Percentiles rank a stretch among this genome's conserved stretches.
Conservation (phyloP, 176 grass and related monocot species). For the Rhynchospora tenuis region DNA sequence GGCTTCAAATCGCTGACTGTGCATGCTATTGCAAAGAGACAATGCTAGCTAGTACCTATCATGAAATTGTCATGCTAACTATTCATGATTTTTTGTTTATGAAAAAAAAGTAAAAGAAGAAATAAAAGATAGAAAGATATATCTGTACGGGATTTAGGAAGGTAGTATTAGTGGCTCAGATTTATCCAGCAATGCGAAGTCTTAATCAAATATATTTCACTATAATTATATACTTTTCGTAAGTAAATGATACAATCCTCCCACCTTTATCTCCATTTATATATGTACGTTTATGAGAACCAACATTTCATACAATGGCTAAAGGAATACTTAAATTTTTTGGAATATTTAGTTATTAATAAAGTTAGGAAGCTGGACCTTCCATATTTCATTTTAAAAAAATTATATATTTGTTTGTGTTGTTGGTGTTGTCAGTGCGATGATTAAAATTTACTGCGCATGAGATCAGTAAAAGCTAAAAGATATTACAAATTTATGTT, state of each 20-base stretch:
- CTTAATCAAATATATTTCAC: not conserved
- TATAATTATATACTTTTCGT: not conserved
- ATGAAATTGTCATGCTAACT: not conserved
- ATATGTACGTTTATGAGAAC: too few relatives aligned
- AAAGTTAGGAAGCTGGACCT: too few relatives aligned
- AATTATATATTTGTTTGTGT: too few relatives aligned
- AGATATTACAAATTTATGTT: too few relatives aligned
- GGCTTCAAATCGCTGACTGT: not conserved
- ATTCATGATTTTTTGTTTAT: not conserved
- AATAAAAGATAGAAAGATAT: not conserved
- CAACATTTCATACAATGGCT: too few relatives aligned
- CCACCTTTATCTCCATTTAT: not conserved
- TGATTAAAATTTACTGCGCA: too few relatives aligned
- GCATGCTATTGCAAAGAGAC: constrained; percentile 12
- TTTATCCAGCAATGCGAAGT: constrained; percentile 3
- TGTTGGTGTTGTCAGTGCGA: too few relatives aligned
- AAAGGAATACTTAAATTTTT: too few relatives aligned
- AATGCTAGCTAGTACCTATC: not conserved
- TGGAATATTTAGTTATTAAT: too few relatives aligned
- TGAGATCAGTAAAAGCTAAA: too few relatives aligned
- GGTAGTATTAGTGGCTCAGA: not conserved
- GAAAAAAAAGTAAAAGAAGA: not conserved
- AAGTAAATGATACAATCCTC: not conserved
- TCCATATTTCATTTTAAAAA: too few relatives aligned
- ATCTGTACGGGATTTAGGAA: not conserved